Conservation (phyloP, 805 yeast genomes). For the Candida xyloterini region DNA sequence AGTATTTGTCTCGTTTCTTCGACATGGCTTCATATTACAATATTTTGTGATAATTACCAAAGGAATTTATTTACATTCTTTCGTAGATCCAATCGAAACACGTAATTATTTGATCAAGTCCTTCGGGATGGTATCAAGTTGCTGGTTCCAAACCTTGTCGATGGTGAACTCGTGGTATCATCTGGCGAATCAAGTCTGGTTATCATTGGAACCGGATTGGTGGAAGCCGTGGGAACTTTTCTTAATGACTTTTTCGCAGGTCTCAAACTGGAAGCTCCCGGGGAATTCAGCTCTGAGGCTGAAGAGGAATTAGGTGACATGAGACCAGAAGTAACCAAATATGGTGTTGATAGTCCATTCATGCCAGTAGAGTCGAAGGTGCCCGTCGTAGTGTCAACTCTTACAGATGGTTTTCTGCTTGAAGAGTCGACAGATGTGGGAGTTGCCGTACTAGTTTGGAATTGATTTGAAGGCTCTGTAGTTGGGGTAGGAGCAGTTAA, state of each 20-base stretch:
- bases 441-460: slow-evolving; percentile 27
- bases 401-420: slow-evolving; percentile 28
- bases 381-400: slow-evolving; percentile 39
- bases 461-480: slow-evolving; percentile 20
- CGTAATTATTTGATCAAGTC: no score
- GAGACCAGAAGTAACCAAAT: slow-evolving; percentile 60
- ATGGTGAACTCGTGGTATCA: background rate
- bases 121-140: no score
- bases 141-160: background rate
- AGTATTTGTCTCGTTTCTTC: no score
- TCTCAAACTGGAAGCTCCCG: slow-evolving; percentile 4
- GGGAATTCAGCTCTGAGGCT: slow-evolving; percentile 15
- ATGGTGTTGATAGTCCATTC: slow-evolving; percentile 65
- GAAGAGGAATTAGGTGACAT: slow-evolving; percentile 46
- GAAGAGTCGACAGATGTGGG: slow-evolving; percentile 29
- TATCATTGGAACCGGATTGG: slow-evolving; percentile 31
- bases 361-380: slow-evolving; percentile 19
- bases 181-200: slow-evolving; percentile 27
- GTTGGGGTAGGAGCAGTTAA: slow-evolving; percentile 23
- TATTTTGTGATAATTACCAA: no score
- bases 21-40: no score
- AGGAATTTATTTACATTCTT: no score
- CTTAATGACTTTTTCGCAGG: slow-evolving; percentile 12
- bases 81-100: no score
- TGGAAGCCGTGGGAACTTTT: slow-evolving; percentile 24